Percentiles rank a stretch among this genome's conserved stretches.
These are phyloP conservation scores for Theileria annulata DNA, from an alignment of 169 alveolate genomes.

Conservation along the genomic window DNA sequence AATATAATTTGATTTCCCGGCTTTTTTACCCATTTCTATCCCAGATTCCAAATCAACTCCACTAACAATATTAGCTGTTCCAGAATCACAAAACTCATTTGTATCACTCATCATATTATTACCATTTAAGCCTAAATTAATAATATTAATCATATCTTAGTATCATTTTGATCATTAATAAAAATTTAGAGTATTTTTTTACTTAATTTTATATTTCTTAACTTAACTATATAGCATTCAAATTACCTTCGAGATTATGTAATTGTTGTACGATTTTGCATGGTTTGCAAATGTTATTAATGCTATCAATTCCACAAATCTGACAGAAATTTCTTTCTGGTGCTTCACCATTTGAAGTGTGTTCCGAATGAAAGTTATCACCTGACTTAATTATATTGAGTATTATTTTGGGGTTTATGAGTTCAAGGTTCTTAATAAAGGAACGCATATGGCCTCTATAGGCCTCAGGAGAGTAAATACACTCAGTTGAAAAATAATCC, in stretches of 20 bases:
- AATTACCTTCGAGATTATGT: background rate
- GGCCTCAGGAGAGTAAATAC: conserved; percentile 95
- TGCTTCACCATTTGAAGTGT: background rate
- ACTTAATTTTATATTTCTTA: background rate
- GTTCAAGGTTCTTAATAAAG: conserved; percentile 89
- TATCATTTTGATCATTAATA: too few species aligned
- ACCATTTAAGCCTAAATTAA: background rate
- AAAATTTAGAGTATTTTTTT: too few species aligned
- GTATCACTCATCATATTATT: background rate
- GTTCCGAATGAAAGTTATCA: conserved; percentile 53
- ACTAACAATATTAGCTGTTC: background rate
- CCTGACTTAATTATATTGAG: conserved; percentile 68
- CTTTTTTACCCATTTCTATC: conserved; percentile 9
- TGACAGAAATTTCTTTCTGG: conserved; percentile 13
- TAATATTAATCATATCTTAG: background rate
- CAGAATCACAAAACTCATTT: background rate
- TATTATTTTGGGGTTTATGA: conserved; percentile 69
- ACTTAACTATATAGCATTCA: background rate
- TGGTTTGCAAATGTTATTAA: conserved; percentile 49
- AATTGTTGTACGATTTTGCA: conserved; percentile 35
- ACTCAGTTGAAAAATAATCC: conserved; percentile 95
- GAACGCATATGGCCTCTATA: conserved; percentile 95
- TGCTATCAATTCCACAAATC: conserved; percentile 45
- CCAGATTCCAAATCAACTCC: conserved; percentile 8
- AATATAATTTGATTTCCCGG: background rate